Percentiles rank a stretch among this genome's conserved stretches.
These are phyloP conservation scores for Bremia lactucae DNA, from an alignment of 352 stramenopile genomes.

Conservation along the genomic window DNA sequence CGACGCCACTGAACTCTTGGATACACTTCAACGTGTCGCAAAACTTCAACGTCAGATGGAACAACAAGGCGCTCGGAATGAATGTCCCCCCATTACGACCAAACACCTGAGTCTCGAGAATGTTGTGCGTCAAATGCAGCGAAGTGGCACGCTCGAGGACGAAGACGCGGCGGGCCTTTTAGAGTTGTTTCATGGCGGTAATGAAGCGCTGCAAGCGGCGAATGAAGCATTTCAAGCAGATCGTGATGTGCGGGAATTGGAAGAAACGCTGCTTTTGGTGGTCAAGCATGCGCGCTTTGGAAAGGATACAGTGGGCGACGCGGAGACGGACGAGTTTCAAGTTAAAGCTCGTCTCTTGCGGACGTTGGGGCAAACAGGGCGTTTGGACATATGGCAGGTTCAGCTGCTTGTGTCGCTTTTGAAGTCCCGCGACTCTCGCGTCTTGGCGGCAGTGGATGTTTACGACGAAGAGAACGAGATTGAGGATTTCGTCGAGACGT, in stretches of 20 bases:
- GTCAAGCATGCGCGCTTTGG: slow-evolving; percentile 74
- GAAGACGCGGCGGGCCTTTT: slow-evolving; percentile 57
- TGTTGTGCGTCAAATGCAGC: slow-evolving; percentile 63
- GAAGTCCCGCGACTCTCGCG: slow-evolving; percentile 29
- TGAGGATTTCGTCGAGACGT: slow-evolving; percentile 41
- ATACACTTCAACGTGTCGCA: slow-evolving; percentile 59
- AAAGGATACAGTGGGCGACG: slow-evolving; percentile 2
- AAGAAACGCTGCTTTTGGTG: slow-evolving; percentile 69
- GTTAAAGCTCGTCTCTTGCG: slow-evolving; percentile 25
- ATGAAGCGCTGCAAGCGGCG: slow-evolving; percentile 59
- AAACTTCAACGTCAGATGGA: slow-evolving; percentile 52
- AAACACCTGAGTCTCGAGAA: slow-evolving; percentile 35
- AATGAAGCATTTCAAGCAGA: slow-evolving; percentile 68
- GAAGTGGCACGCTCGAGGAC: slow-evolving; percentile 28
- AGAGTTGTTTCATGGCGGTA: slow-evolving; percentile 48
- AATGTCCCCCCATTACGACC: no score
- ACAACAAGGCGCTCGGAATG: no score
- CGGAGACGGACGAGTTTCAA: slow-evolving; percentile 16
- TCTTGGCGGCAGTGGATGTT: slow-evolving; percentile 45
- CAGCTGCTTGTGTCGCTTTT: slow-evolving; percentile 46
- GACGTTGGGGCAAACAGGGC: slow-evolving; percentile 22
- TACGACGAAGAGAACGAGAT: slow-evolving; percentile 38
- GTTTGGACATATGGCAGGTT: slow-evolving; percentile 41
- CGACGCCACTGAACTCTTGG: slow-evolving; percentile 53
- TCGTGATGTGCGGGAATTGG: slow-evolving; percentile 58